Base-by-base conservation (phyloP, 1,284 basidiomycete genomes). In the Schizophyllum amplum region DNA sequence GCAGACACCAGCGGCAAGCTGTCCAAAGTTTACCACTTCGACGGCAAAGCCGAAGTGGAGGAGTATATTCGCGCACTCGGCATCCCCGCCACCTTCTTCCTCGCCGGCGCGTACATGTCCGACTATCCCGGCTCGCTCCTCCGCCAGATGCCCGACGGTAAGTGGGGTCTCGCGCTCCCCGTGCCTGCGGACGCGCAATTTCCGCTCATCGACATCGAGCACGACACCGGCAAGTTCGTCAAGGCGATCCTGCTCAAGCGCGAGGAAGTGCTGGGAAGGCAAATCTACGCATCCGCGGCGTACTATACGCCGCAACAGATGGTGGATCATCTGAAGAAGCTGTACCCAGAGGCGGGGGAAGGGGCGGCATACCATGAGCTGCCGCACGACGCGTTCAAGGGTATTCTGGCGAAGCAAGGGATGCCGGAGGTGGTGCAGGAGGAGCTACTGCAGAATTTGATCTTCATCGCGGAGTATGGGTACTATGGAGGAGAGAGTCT, bases 31-130 rank as follows among this genome's bases (percentile, higher is more conserved):
- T 42, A 59, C 52, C 61, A 60, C 46, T 63, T 62, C 46, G 60
- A 63, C 13, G 22, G 55, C 27, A 62, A 63, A 47, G 60, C 58
- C 7, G 47, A 21, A 27, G 49, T 61, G 13, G 47, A 52, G 13
- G 57, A 54, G 20, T 61, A 63, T 51, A 58, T 52, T 4, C 57
- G 60, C 15, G 22, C 2, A 1, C 55, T 57, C 21, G 55, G 55
- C 13, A 51, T 60, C 23, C 60, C 60, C 17, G 47, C 60, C 54
- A 46, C 56, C 50, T 54, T 57, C 33, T 57, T 63, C n/a, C 59
- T 56, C 15, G 51, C 61, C 15, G 61, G 58, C 20, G 49, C 25
- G 4, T 62, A 57, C 51, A 52, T 48, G 9, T 15, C 15, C 22
- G 61, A 61, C 48, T 55, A 57, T 25, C 50, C 52, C 9, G 17